A percentile compares a stretch with the other conserved stretches of the same genome.
Evolutionary conservation across 1,284 basidiomycete genomes (phyloP).

Genomic region (Malassezia dermatis): DNA sequence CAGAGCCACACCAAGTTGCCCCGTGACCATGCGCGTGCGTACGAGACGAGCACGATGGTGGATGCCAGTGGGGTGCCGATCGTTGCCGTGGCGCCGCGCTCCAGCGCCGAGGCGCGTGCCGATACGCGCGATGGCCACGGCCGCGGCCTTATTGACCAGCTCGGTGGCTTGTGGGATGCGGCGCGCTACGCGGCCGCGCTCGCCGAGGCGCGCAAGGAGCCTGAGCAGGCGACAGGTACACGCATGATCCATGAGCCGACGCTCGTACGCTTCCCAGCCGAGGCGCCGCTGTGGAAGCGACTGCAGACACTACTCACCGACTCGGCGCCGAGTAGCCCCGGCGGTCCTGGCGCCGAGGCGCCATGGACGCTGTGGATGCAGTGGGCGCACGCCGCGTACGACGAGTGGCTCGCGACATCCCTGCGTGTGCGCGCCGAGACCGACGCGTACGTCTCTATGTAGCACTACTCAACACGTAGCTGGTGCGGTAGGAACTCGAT

Average conservation of each 20-base stretch:
- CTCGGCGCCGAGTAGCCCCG: background rate
- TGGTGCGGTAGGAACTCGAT: conserved; percentile 14
- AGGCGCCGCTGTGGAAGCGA: background rate
- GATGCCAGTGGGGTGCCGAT: background rate
- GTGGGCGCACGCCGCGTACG: background rate
- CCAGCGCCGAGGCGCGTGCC: background rate
- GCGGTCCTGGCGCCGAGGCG: background rate
- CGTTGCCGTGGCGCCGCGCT: background rate
- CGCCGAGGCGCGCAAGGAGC: background rate
- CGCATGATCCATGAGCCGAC: background rate
- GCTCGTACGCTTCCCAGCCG: background rate
- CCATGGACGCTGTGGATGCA: background rate
- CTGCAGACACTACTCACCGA: background rate
- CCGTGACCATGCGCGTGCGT: background rate
- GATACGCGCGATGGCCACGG: conserved; percentile 11
- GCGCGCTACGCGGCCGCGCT: conserved; percentile 36
- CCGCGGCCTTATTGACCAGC: conserved; percentile 48
- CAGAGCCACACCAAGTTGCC: background rate
- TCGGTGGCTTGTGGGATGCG: conserved; percentile 50
- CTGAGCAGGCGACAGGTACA: background rate
- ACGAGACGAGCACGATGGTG: background rate
- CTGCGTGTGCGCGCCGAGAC: background rate
- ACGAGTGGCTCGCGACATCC: background rate
- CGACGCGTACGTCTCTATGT: background rate
- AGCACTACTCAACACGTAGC: background rate